phyloP scores from a whole-genome alignment of 805 yeast genomes.

The Candida stauntonica region DNA sequence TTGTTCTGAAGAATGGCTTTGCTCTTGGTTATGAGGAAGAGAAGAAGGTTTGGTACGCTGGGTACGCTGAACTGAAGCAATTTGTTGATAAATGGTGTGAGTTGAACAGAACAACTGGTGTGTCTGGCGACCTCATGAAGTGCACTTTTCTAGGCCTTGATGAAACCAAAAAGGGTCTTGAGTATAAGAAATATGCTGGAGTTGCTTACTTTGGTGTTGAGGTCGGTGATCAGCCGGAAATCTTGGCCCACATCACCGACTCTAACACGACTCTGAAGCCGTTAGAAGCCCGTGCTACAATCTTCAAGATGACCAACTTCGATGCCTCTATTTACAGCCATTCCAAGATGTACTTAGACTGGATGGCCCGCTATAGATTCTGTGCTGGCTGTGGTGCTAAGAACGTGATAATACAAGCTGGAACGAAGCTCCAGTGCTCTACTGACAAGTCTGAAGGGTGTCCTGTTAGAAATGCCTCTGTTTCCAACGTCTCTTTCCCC shows the following conservation, averaged over 20 bases:
- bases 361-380: constrained; percentile 68
- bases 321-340: constrained; percentile 75
- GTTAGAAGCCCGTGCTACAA: constrained; percentile 8
- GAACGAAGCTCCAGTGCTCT: constrained; percentile 56
- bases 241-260: background rate
- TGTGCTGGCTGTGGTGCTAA: constrained; percentile 86
- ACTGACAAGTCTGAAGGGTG: constrained; percentile 20
- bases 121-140: constrained; percentile 32
- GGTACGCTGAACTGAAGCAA: constrained; percentile 14
- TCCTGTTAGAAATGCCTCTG: constrained; percentile 37
- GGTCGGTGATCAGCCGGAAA: constrained; percentile 23
- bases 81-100: constrained; percentile 16
- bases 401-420: constrained; percentile 59
- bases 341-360: constrained; percentile 79
- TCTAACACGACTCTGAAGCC: constrained; percentile 1
- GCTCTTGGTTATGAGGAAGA: constrained; percentile 12
- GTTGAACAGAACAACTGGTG: constrained; percentile 6
- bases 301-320: constrained; percentile 26
- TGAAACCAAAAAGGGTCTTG: constrained; percentile 33
- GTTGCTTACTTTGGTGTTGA: constrained; percentile 64
- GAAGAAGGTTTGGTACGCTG: constrained; percentile 9
- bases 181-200: constrained; percentile 49
- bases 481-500: constrained; percentile 84
- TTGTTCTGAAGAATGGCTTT: constrained; percentile 32
- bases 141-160: constrained; percentile 49